A percentile compares a stretch with the other conserved stretches of the same genome.
These are phyloP conservation scores for Fusarium tricinctum DNA, from an alignment of 2,329 filamentous ascomycete genomes.

Conservation along the genomic window DNA sequence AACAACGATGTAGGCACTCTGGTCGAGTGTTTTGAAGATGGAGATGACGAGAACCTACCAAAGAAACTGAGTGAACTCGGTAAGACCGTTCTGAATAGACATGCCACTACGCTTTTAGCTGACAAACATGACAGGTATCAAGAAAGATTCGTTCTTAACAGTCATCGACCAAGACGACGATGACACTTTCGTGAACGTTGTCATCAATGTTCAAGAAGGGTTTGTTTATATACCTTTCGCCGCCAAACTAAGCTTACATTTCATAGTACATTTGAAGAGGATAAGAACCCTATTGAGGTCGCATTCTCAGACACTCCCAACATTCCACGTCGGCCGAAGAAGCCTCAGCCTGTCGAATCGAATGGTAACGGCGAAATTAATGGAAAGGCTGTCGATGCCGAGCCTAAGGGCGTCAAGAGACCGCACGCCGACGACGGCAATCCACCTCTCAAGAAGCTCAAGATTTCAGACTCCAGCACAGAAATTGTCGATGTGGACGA, in stretches of 20 bases:
- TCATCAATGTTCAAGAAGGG: slow-evolving; percentile 77
- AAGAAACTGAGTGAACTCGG: slow-evolving; percentile 85
- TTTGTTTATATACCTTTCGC: slow-evolving; percentile 55
- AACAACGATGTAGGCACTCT: slow-evolving; percentile 81
- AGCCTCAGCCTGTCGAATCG: slow-evolving; percentile 52
- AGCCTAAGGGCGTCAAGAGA: slow-evolving; percentile 62
- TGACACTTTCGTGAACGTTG: slow-evolving; percentile 81
- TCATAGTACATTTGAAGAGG: slow-evolving; percentile 58
- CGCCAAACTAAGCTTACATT: slow-evolving; percentile 47
- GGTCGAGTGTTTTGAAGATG: slow-evolving; percentile 72
- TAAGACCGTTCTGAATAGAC: slow-evolving; percentile 52
- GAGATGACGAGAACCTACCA: slow-evolving; percentile 85
- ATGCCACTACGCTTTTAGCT: slow-evolving; percentile 19
- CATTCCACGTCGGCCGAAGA: slow-evolving; percentile 69
- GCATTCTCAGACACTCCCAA: slow-evolving; percentile 59
- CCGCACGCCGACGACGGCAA: slow-evolving; percentile 59
- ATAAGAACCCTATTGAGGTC: slow-evolving; percentile 69
- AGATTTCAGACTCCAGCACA: slow-evolving; percentile 54
- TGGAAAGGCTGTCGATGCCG: slow-evolving; percentile 56
- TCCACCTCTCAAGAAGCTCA: slow-evolving; percentile 65
- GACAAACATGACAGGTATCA: slow-evolving; percentile 67
- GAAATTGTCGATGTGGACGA: slow-evolving; percentile 67
- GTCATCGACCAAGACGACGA: slow-evolving; percentile 87
- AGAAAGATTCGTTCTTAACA: slow-evolving; percentile 81
- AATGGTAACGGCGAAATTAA: slow-evolving; percentile 59